These are phyloP conservation scores for Daldinia vernicosa DNA, from an alignment of 495 filamentous ascomycete genomes.

Conservation along the genomic window DNA sequence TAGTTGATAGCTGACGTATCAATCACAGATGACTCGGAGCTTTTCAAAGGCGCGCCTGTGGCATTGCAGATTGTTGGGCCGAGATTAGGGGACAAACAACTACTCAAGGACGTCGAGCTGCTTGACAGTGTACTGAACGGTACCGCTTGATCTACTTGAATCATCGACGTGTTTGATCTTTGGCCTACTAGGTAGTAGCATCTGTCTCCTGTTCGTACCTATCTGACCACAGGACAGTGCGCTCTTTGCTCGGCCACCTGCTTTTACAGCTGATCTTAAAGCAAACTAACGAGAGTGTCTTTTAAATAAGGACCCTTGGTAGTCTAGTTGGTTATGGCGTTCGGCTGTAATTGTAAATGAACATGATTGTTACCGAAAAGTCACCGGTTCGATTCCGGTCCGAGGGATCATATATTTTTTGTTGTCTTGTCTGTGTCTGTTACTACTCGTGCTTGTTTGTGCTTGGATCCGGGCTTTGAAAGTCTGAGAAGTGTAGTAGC, in stretches of 20 bases:
- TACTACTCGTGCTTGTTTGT: neutral
- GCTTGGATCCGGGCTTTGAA: neutral
- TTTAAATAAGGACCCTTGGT: constrained; percentile 18
- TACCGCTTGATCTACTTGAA: constrained; percentile 2
- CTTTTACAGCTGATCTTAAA: neutral
- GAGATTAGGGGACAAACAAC: constrained; percentile 44
- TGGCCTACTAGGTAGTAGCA: neutral
- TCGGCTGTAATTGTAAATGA: constrained; percentile 32
- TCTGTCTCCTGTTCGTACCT: neutral
- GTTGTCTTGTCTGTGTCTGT: neutral
- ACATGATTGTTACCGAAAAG: constrained; percentile 35
- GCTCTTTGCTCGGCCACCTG: neutral
- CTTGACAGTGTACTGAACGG: constrained; percentile 33
- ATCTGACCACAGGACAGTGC: neutral
- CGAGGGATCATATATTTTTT: constrained; percentile 25
- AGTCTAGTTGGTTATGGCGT: constrained; percentile 38
- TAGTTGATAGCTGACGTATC: constrained; percentile 9
- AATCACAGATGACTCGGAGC: constrained; percentile 44
- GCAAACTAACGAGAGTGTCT: neutral
- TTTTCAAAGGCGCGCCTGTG: constrained; percentile 47
- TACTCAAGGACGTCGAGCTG: constrained; percentile 33
- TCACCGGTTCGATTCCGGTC: constrained; percentile 41
- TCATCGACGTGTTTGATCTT: neutral
- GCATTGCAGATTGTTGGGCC: constrained; percentile 46
- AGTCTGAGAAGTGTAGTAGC: neutral